phyloP scores from a whole-genome alignment of 192 early-diverging fungal genomes.

The Coemansia sp. region DNA sequence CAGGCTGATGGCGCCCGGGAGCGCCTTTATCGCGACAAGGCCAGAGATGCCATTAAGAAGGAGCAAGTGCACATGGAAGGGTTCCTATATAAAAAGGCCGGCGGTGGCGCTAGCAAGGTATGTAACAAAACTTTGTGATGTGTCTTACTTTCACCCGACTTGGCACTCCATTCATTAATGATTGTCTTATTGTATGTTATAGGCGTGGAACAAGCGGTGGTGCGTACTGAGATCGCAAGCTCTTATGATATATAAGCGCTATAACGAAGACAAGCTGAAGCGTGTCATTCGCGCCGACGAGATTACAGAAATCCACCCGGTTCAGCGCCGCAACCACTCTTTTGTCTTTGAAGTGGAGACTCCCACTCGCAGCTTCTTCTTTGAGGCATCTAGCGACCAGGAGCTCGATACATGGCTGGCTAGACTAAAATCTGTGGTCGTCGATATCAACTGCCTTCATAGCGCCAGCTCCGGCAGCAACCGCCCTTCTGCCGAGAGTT shows the following conservation, averaged over 20 bases:
- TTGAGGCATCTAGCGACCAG: conserved; percentile 54
- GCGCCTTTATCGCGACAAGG: conserved; percentile 39
- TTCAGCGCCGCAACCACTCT: conserved; percentile 45
- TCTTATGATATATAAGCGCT: conserved; percentile 46
- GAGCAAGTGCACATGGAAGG: conserved; percentile 54
- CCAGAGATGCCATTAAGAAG: conserved; percentile 43
- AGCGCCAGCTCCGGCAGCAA: conserved; percentile 20
- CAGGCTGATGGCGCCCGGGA: conserved; percentile 34
- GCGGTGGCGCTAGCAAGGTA: conserved; percentile 52
- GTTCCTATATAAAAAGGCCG: conserved; percentile 49
- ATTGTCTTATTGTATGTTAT: conserved; percentile 4
- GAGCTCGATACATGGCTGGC: conserved; percentile 42
- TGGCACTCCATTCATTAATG: not conserved
- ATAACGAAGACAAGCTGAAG: conserved; percentile 50
- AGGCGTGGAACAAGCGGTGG: conserved; percentile 57
- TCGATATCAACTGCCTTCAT: conserved; percentile 17
- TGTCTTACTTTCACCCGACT: not conserved
- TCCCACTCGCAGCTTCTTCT: conserved; percentile 39
- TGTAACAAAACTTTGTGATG: not conserved
- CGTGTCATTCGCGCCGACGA: conserved; percentile 53
- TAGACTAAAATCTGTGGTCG: conserved; percentile 23
- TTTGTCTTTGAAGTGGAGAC: conserved; percentile 49
- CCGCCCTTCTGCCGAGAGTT: conserved; percentile 24
- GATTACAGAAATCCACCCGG: conserved; percentile 31
- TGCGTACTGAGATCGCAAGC: conserved; percentile 54